Base-by-base conservation (phyloP, 2,329 filamentous ascomycete species). In the Trichoderma guizhouense region DNA sequence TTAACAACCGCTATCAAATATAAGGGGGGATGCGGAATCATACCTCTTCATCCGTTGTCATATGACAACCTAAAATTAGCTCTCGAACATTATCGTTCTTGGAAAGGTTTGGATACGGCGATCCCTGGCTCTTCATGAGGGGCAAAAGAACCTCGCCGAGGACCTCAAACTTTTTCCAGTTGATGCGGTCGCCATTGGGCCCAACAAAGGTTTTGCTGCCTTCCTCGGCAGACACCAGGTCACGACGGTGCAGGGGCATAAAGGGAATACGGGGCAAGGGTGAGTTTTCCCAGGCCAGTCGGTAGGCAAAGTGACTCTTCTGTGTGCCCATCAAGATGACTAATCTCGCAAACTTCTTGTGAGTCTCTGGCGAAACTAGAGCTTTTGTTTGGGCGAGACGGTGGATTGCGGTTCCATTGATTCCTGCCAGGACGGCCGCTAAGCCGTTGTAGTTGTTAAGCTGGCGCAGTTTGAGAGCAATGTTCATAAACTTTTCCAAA, bases 101-200 rank as follows among this genome's bases (percentile, higher is more conserved):
- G 39, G 85, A 84, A 73, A 95, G 84, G 73, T 91, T 92, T 30
- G 90, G 88, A 77, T 98, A 98, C 6, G 94, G 91, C 63, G 90
- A 90, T 69, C 93, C 92, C 81, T 98, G 95, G 77, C 95, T 97
- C 82, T 91, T 92, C 88, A 98, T 97, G 69, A 99, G 91, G 2
- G 93, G 92, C 72, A 98, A 86, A 68, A 98, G 88, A 6, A 98
- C 93, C 76, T 98, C 95, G 7, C 95, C 95, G 82, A 98, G 90
- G 36, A 99, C 92, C 81, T 98, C 95, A 77, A 98, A 99, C 80
- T 99, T 99, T 82, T 92, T 94, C 96, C 96, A 99, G 80, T 98
- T 98, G 79, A 99, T 93, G 66, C 93, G 87, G 74, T 93, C 89
- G 74, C 86, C 89, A 73, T 89, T 87, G 2, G 88, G 86, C 8